Conservation (phyloP, 768 basidiomycete genomes). For the Coprinellus micaceus region DNA sequence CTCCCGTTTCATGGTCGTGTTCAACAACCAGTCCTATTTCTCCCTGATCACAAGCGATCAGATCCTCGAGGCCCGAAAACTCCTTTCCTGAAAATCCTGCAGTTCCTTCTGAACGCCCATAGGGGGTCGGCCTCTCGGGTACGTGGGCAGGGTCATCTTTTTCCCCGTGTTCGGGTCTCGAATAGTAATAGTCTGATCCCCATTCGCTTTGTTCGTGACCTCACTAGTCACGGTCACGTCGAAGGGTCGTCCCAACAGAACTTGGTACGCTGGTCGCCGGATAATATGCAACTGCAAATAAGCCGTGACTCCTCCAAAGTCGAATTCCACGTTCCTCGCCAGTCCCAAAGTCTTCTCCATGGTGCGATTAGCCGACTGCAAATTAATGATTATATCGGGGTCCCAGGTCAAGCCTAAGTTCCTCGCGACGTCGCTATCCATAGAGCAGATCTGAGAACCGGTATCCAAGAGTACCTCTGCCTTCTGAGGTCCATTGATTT, state of each 20-base stretch:
- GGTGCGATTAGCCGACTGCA: constrained; percentile 25
- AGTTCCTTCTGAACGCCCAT: neutral
- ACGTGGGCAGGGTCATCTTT: constrained; percentile 10
- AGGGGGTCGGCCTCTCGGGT: neutral
- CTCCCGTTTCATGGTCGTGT: neutral
- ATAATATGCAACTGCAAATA: constrained; percentile 29
- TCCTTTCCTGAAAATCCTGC: neutral
- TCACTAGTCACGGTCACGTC: constrained; percentile 21
- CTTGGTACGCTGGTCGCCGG: constrained; percentile 19
- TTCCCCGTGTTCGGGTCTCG: constrained; percentile 21
- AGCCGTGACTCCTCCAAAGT: constrained; percentile 17
- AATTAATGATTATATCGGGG: constrained; percentile 16
- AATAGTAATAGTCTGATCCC: constrained; percentile 19
- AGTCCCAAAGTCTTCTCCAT: constrained; percentile 21
- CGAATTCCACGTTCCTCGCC: constrained; percentile 24
- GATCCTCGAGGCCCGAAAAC: constrained; percentile 18
- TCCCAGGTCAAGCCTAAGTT: constrained; percentile 20
- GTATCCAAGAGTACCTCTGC: constrained; percentile 22
- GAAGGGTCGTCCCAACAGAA: constrained; percentile 29
- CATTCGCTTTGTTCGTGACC: constrained; percentile 15
- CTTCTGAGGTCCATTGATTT: constrained; percentile 13
- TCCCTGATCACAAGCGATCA: constrained; percentile 9
- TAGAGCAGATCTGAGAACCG: constrained; percentile 26
- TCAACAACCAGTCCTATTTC: constrained; percentile 12
- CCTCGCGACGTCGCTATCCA: constrained; percentile 14